Evolutionary conservation across 352 stramenopile genomes (phyloP).

Genomic region (Blastocystis sp.): DNA sequence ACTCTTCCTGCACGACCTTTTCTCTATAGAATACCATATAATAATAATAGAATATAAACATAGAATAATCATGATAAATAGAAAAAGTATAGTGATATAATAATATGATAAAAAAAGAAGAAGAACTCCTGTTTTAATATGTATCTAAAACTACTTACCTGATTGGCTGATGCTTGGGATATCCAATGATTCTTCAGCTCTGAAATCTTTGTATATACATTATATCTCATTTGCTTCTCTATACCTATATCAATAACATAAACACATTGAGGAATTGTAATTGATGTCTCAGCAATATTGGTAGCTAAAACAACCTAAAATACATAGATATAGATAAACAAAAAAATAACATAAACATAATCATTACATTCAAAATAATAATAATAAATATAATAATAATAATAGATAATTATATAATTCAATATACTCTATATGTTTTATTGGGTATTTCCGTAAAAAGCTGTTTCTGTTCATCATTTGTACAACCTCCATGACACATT

Average conservation of each 20-base stretch:
- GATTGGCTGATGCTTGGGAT: slow-evolving; percentile 49
- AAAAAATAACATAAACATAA: neutral
- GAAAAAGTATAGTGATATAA: slow-evolving; percentile 31
- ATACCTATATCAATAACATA: slow-evolving; percentile 60
- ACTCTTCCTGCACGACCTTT: slow-evolving; percentile 68
- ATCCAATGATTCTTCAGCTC: slow-evolving; percentile 55
- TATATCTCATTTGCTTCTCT: slow-evolving; percentile 62
- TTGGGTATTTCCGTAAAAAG: slow-evolving; percentile 61
- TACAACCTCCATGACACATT: slow-evolving; percentile 73
- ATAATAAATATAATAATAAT: neutral
- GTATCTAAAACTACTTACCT: slow-evolving; percentile 55
- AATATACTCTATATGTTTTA: slow-evolving; percentile 46
- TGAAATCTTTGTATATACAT: slow-evolving; percentile 51
- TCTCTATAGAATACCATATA: no score
- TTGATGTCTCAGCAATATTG: slow-evolving; percentile 81
- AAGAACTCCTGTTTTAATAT: slow-evolving; percentile 60
- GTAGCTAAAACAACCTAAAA: slow-evolving; percentile 80
- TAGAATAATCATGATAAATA: no score
- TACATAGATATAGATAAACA: slow-evolving; percentile 26
- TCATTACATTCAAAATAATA: no score
- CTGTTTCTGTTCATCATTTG: slow-evolving; percentile 66
- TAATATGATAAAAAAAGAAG: slow-evolving; percentile 39
- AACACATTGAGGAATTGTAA: slow-evolving; percentile 77
- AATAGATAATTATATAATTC: slow-evolving; percentile 8
- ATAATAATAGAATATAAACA: no score